Percentiles rank a stretch among this genome's conserved stretches.
phyloP scores from a whole-genome alignment of 768 basidiomycete genomes.

The Tricholoma flavovirens region DNA sequence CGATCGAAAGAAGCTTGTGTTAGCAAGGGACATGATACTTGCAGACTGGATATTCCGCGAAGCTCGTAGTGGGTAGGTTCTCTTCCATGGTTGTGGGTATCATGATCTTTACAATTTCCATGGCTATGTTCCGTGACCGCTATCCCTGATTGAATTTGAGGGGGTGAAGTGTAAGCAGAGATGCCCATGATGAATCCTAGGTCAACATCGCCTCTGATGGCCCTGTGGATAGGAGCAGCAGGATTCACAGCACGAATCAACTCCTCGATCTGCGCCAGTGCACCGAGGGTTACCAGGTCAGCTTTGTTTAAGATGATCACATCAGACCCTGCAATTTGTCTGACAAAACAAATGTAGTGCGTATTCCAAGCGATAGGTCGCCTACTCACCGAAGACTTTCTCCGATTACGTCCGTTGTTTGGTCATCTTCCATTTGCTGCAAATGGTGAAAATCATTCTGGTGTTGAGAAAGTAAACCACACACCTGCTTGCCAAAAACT shows the following conservation, averaged over 20 bases:
- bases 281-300: conserved; percentile 56
- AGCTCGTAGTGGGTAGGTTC: conserved; percentile 58
- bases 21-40: conserved; percentile 62
- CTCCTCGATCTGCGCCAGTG: conserved; percentile 45
- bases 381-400: conserved; percentile 69
- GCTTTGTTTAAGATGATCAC: conserved; percentile 89
- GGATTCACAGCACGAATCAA: conserved; percentile 76
- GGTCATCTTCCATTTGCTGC: conserved; percentile 86
- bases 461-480: neutral
- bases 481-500: conserved; percentile 59
- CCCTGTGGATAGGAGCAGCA: conserved; percentile 66
- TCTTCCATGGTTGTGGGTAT: conserved; percentile 27
- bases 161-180: conserved; percentile 64
- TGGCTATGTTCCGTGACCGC: conserved; percentile 17
- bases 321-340: conserved; percentile 92
- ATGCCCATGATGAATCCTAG: conserved; percentile 74
- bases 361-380: neutral
- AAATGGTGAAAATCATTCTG: neutral
- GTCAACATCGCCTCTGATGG: conserved; percentile 67
- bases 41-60: conserved; percentile 79
- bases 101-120: conserved; percentile 24
- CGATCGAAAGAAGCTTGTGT: conserved; percentile 36
- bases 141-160: conserved; percentile 15
- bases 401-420: conserved; percentile 53
- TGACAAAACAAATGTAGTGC: conserved; percentile 22